phyloP scores from a whole-genome alignment of 441 rosid species.

The Pelargonium citronellum region DNA sequence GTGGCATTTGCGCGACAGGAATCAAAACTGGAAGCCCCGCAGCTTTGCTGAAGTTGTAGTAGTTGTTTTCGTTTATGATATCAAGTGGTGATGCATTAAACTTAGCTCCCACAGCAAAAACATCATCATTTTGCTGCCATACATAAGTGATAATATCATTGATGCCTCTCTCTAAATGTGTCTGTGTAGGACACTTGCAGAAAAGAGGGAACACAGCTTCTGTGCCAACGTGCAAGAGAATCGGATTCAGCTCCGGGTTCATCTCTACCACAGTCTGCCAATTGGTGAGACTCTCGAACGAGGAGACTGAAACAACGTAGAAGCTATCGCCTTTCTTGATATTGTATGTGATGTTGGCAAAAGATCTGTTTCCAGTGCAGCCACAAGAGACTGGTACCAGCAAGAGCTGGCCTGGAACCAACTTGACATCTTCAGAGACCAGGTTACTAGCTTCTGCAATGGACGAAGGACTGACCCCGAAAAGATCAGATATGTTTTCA shows the following conservation, averaged over 20 bases:
- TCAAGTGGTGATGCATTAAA: constrained; percentile 29
- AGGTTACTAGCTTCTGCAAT: constrained; percentile 48
- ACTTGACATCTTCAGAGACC: constrained; percentile 33
- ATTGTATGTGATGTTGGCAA: constrained; percentile 44
- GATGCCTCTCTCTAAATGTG: constrained; percentile 30
- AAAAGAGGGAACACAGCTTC: constrained; percentile 42
- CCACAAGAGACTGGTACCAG: constrained; percentile 47
- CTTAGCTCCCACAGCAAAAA: constrained; percentile 34
- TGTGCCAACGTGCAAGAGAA: constrained; percentile 37
- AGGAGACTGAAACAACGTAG: constrained; percentile 35
- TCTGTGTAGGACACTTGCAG: constrained; percentile 50
- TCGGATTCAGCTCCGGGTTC: constrained; percentile 37
- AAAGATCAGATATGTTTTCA: constrained; percentile 40
- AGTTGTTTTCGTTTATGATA: constrained; percentile 37
- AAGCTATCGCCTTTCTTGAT: constrained; percentile 45
- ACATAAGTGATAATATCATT: constrained; percentile 41
- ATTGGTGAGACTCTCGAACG: constrained; percentile 41
- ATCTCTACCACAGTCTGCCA: constrained; percentile 34
- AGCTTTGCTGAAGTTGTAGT: constrained; percentile 28
- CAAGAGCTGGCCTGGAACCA: constrained; percentile 44
- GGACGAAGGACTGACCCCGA: constrained; percentile 31
- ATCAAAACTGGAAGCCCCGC: constrained; percentile 38
- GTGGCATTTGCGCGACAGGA: constrained; percentile 44
- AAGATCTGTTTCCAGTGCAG: constrained; percentile 41
- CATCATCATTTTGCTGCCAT: constrained; percentile 45